These are phyloP conservation scores for Camelina neglecta DNA, from an alignment of 345 rosid genomes.

Conservation along the genomic window DNA sequence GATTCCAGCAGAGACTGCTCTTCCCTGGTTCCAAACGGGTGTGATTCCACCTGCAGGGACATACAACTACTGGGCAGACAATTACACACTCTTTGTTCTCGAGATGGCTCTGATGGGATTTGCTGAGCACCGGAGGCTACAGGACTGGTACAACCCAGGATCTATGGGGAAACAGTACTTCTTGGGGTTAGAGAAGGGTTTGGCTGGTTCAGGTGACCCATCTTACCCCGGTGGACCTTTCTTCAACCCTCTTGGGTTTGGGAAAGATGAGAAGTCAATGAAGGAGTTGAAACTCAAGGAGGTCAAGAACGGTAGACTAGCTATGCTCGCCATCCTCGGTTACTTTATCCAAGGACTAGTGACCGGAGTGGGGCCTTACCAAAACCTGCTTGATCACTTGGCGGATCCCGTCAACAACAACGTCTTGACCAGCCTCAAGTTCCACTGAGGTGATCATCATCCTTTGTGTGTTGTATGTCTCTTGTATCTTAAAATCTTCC, in stretches of 20 bases:
- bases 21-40: constrained; percentile 96
- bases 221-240: constrained; percentile 94
- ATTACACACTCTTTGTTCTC: constrained; percentile 81
- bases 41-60: constrained; percentile 98
- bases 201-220: constrained; percentile 88
- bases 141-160: constrained; percentile 91
- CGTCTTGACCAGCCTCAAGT: constrained; percentile 89
- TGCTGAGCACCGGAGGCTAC: constrained; percentile 95
- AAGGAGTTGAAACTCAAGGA: constrained; percentile 94
- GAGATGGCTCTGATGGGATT: constrained; percentile 98
- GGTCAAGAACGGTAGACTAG: constrained; percentile 91
- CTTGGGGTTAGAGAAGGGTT: constrained; percentile 80
- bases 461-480: constrained; percentile 25
- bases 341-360: constrained; percentile 80
- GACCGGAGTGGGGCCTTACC: constrained; percentile 94
- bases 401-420: constrained; percentile 97
- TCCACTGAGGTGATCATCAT: constrained; percentile 55
- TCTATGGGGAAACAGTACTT: constrained; percentile 94
- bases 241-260: constrained; percentile 92
- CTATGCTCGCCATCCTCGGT: constrained; percentile 88
- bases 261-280: constrained; percentile 88
- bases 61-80: constrained; percentile 95
- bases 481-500: constrained; percentile 21
- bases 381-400: constrained; percentile 93
- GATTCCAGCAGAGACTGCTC: constrained; percentile 83